A percentile compares a stretch with the other conserved stretches of the same genome.
Evolutionary conservation across 352 stramenopile species (phyloP).

Genomic region (Pelagophyceae sp.): DNA sequence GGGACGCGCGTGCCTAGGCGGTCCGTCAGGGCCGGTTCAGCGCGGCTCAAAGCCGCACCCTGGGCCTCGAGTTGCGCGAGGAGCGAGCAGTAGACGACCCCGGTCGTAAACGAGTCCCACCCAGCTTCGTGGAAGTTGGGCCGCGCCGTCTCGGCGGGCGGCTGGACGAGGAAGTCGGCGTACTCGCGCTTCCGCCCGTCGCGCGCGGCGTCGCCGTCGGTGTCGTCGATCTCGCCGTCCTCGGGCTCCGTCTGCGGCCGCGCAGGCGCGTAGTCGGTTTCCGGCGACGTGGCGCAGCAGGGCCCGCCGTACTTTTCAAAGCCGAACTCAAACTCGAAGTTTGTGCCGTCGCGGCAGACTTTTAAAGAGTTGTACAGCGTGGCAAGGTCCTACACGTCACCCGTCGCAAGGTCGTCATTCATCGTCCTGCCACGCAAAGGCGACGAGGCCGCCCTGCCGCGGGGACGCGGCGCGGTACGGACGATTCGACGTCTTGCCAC

Average conservation of each 20-base stretch:
- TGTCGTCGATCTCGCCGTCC: background rate
- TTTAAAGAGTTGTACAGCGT: background rate
- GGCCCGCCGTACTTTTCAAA: conserved; percentile 9
- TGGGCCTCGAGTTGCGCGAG: background rate
- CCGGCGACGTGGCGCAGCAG: background rate
- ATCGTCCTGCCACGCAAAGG: background rate
- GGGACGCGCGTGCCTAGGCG: background rate
- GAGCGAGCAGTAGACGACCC: background rate
- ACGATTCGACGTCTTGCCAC: background rate
- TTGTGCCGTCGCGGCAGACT: background rate
- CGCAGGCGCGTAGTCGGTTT: background rate
- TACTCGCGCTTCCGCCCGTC: background rate
- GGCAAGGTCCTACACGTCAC: background rate
- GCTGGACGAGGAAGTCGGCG: background rate
- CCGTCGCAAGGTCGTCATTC: background rate
- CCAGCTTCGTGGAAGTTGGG: conserved; percentile 5
- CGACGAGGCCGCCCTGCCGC: background rate
- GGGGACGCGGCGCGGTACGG: background rate
- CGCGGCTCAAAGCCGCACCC: background rate
- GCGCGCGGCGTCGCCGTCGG: background rate
- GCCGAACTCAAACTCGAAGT: background rate
- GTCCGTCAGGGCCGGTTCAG: background rate
- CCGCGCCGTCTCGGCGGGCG: background rate
- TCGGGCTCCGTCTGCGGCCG: background rate
- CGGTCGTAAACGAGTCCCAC: conserved; percentile 3